phyloP scores from a whole-genome alignment of 2,329 filamentous ascomycete species.

The Stylonectria norvegica region DNA sequence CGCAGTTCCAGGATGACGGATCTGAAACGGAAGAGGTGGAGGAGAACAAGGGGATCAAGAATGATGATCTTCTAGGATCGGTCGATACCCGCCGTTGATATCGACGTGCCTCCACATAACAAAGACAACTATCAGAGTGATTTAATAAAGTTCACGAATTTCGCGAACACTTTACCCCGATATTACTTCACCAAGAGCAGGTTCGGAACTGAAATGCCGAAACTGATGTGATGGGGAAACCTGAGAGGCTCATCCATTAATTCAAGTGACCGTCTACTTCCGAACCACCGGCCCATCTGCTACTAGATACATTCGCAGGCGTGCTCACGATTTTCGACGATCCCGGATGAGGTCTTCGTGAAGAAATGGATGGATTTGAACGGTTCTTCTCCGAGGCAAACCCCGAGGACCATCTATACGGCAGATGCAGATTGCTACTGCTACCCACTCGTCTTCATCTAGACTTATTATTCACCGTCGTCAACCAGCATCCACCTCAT shows the following conservation, averaged over 20 bases:
- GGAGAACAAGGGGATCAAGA: conserved; percentile 1
- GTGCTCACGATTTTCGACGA: too few species aligned
- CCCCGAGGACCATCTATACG: conserved; percentile 4
- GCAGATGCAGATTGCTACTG: conserved; percentile 3
- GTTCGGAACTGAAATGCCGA: too few species aligned
- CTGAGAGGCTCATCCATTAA: too few species aligned
- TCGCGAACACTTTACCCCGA: neutral
- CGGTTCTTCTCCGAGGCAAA: too few species aligned
- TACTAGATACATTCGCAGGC: too few species aligned
- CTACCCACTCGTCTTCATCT: neutral
- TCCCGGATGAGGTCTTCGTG: too few species aligned
- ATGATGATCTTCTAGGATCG: conserved; percentile 9
- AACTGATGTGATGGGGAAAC: too few species aligned
- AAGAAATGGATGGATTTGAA: too few species aligned
- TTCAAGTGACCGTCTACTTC: too few species aligned
- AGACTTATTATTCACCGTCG: conserved; percentile 6
- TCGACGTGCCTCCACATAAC: neutral
- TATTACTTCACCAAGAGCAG: neutral
- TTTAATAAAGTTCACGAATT: neutral
- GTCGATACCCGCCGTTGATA: neutral
- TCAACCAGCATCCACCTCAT: conserved; percentile 2
- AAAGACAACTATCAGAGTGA: neutral
- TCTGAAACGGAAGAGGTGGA: conserved; percentile 36
- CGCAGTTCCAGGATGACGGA: conserved; percentile 50
- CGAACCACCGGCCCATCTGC: too few species aligned